phyloP scores from a whole-genome alignment of 2,329 filamentous ascomycete genomes.

The Scedosporium apiospermum region DNA sequence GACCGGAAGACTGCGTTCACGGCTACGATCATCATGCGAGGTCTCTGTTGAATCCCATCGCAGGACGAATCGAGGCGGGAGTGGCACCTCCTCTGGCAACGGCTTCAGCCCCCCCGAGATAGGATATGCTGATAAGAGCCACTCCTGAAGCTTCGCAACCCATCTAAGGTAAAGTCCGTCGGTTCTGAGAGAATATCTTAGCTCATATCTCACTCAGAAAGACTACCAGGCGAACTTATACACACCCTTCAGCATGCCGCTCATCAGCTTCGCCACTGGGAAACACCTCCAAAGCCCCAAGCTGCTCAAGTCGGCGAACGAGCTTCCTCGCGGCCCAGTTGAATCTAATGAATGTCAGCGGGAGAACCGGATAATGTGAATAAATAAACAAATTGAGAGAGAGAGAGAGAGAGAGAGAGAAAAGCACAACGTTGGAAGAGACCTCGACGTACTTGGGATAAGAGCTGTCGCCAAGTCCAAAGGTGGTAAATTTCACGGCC shows the following conservation, averaged over 20 bases:
- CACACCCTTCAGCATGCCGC: conserved; percentile 82
- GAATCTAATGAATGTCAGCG: conserved; percentile 75
- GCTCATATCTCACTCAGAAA: neutral
- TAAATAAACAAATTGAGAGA: conserved; percentile 60
- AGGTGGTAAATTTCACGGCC: conserved; percentile 66
- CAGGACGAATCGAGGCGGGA: conserved; percentile 57
- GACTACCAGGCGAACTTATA: conserved; percentile 9
- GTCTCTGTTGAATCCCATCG: neutral
- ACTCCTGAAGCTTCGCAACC: conserved; percentile 57
- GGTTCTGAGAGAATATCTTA: conserved; percentile 39
- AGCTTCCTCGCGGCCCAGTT: conserved; percentile 91
- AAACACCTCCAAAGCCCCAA: conserved; percentile 71
- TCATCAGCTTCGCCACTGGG: conserved; percentile 83
- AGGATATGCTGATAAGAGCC: conserved; percentile 59
- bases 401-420: conserved; percentile 85
- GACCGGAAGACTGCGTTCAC: conserved; percentile 38
- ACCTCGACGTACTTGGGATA: conserved; percentile 74
- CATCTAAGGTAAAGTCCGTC: conserved; percentile 77
- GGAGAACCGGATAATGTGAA: conserved; percentile 32
- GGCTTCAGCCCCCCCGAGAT: conserved; percentile 56
- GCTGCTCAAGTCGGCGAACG: conserved; percentile 70
- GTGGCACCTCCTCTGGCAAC: conserved; percentile 62
- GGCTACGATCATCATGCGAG: conserved; percentile 4
- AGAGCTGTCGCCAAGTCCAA: conserved; percentile 89
- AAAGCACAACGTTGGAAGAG: conserved; percentile 60